A percentile compares a stretch with the other conserved stretches of the same genome.
phyloP scores from a whole-genome alignment of 106 monocot genomes.

The Posidonia australis region DNA sequence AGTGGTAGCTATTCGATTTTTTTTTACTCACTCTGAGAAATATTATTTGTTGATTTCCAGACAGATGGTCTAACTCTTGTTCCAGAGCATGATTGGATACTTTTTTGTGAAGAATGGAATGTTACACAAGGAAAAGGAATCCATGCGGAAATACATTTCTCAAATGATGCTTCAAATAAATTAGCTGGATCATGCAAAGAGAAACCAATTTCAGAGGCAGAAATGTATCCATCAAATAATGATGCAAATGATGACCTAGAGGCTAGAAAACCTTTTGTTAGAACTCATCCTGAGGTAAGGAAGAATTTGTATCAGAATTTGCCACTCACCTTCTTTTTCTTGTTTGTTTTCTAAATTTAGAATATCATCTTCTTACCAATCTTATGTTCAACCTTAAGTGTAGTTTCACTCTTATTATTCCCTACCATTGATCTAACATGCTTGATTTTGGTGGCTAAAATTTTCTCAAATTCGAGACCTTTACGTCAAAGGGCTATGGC shows the following conservation, averaged over 20 bases:
- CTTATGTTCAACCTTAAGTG: no score
- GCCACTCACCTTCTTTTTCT: no score
- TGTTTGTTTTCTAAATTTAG: no score
- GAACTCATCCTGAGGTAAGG: constrained; percentile 64
- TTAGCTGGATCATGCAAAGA: constrained; percentile 33
- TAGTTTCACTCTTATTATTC: no score
- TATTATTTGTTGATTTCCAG: constrained; percentile 29
- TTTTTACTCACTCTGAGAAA: neutral
- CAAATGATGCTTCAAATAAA: constrained; percentile 19
- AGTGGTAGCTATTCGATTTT: no score
- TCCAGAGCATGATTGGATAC: constrained; percentile 70
- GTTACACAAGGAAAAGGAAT: constrained; percentile 51
- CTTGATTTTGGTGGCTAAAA: no score
- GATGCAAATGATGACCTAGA: constrained; percentile 38
- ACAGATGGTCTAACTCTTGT: constrained; percentile 64
- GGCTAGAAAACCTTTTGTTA: constrained; percentile 36
- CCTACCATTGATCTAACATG: no score
- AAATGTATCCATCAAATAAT: constrained; percentile 21
- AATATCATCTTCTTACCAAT: no score
- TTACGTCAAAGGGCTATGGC: no score
- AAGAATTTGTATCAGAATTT: neutral
- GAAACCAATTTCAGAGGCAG: constrained; percentile 30
- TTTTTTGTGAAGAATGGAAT: constrained; percentile 95
- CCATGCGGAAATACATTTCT: constrained; percentile 54
- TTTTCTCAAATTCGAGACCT: no score